Evolutionary conservation across 495 filamentous ascomycete genomes (phyloP).

Genomic region (Letharia lupina): DNA sequence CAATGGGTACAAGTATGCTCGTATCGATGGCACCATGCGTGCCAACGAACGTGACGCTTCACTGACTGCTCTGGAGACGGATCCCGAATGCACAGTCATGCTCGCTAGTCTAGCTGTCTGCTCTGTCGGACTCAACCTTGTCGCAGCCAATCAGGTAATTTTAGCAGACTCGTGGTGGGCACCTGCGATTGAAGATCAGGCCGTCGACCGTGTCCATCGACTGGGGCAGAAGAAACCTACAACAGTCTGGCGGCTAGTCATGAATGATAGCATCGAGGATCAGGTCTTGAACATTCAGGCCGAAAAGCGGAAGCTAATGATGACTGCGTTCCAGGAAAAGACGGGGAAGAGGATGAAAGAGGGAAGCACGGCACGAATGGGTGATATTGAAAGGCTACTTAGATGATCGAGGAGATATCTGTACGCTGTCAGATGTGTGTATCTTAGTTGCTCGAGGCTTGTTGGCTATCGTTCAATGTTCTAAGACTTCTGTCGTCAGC

Average conservation of each 20-base stretch:
- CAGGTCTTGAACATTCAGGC: constrained; percentile 72
- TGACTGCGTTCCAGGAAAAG: constrained; percentile 64
- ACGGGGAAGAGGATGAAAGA: constrained; percentile 32
- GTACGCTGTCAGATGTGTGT: neutral
- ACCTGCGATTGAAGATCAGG: constrained; percentile 88
- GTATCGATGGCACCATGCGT: constrained; percentile 79
- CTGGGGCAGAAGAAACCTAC: constrained; percentile 74
- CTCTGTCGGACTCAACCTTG: constrained; percentile 82
- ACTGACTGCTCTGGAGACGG: constrained; percentile 54
- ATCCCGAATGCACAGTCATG: constrained; percentile 66
- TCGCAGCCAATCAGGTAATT: constrained; percentile 80
- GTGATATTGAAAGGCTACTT: constrained; percentile 51
- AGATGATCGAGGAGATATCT: constrained; percentile 15
- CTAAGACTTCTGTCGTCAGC: neutral
- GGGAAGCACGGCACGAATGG: constrained; percentile 44
- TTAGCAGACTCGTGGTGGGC: constrained; percentile 89
- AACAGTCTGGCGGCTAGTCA: constrained; percentile 72
- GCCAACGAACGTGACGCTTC: constrained; percentile 59
- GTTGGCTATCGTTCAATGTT: neutral
- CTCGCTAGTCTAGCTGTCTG: constrained; percentile 77
- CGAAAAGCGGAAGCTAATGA: constrained; percentile 72
- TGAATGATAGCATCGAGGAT: constrained; percentile 83
- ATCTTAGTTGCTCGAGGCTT: neutral
- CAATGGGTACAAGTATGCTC: constrained; percentile 54
- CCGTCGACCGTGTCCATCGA: constrained; percentile 81